These are phyloP conservation scores for Saccharomyces mikatae DNA, from an alignment of 805 yeast species.

Conservation along the genomic window DNA sequence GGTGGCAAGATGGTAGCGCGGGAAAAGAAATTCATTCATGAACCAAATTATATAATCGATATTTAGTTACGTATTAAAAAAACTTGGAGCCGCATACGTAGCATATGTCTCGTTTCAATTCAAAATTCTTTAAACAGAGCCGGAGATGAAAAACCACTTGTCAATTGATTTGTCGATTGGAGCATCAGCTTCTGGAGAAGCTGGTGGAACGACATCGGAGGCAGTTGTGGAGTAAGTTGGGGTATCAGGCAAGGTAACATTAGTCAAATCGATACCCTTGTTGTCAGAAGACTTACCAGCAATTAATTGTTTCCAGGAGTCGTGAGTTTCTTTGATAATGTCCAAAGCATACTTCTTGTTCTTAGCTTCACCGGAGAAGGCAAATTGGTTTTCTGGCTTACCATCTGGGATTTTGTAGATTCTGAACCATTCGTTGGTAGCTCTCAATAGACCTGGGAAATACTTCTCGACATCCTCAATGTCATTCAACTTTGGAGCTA, in stretches of 20 bases:
- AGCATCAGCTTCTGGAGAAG: slow-evolving; percentile 68
- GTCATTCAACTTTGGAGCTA: slow-evolving; percentile 79
- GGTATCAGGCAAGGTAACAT: slow-evolving; percentile 59
- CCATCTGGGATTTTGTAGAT: slow-evolving; percentile 98
- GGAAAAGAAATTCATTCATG: background rate
- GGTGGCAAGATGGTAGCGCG: background rate
- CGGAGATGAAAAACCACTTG: slow-evolving; percentile 97
- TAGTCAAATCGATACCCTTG: slow-evolving; percentile 66
- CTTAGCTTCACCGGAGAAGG: slow-evolving; percentile 91
- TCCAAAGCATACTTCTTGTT: slow-evolving; percentile 80
- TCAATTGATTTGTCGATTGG: slow-evolving; percentile 94
- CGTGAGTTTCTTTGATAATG: slow-evolving; percentile 71
- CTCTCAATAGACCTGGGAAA: slow-evolving; percentile 87
- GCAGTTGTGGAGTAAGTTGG: slow-evolving; percentile 44
- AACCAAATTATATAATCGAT: background rate
- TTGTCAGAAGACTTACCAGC: slow-evolving; percentile 50
- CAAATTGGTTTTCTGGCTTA: slow-evolving; percentile 92
- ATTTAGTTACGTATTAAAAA: background rate
- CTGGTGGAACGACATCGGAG: slow-evolving; percentile 55
- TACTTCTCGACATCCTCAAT: slow-evolving; percentile 84
- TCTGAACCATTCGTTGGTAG: slow-evolving; percentile 97
- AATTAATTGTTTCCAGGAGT: slow-evolving; percentile 75
- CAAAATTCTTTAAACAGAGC: slow-evolving; percentile 41
- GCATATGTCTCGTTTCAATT: background rate
- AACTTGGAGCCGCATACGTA: background rate